Evolutionary conservation across 352 stramenopile genomes (phyloP), one percentile per base, ranked within the genome.

Genomic region (Globisporangium radiosum): DNA sequence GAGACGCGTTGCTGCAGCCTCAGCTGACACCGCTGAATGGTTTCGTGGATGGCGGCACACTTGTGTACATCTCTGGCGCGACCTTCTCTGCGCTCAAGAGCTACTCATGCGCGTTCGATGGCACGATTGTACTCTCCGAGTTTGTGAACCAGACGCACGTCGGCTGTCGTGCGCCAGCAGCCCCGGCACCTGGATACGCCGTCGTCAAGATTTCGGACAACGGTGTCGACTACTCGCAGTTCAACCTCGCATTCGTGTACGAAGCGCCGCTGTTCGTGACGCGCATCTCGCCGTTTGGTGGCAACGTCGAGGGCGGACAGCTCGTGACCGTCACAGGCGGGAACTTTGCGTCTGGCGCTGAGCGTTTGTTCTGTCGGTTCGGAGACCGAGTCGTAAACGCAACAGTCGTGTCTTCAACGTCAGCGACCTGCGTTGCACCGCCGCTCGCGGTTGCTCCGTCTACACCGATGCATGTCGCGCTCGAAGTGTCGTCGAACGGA

Each of bases 401-500:
- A 15, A 71, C 55, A 0, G 81, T 89, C 56, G 39, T 95, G 4
- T 94, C 90, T 0, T 17, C 69, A 2, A 71, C 66, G 6, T 75
- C 84, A 40, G 75, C 90, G 11, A 69, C 68, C 11, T 97, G 93
- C 60, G 44, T 63, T 1, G 76, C 76, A 5, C 89, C 90, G 15
- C 69, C 69, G 19, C 70, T 96, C 43, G 4, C 43, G 11, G 43
- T 6, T 47, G 43, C 19, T 25, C 43, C 43, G 43, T 17, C 43
- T 11, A 7, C 43, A 1, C 43, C 43, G 7, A 6, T 17, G 7
- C 73, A 74, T 50, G 87, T 97, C 8, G 66, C 87, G 13, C 59
- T 98, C n/a, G 83, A 97, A 45, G 73, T 98, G 11, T 94, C 88
- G 11, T 84, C 84, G 4, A 97, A 97, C 60, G 77, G 77, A 7